phyloP scores from a whole-genome alignment of 2,329 filamentous ascomycete species.

The Colletotrichum sp. region DNA sequence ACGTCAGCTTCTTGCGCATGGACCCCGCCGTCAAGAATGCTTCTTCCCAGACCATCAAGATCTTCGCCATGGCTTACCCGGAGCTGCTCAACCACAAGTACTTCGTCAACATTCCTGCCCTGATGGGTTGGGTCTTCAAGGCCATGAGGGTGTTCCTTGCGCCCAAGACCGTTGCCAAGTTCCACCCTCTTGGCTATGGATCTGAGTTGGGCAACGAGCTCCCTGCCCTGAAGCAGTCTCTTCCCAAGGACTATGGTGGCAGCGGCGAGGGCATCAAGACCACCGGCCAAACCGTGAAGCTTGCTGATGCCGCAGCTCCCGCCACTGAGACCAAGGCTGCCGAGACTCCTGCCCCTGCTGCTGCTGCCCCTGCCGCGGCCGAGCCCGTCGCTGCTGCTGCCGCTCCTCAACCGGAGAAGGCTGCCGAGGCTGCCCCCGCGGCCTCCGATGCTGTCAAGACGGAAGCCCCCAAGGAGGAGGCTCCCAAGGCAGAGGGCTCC shows the following conservation, averaged over 20 bases:
- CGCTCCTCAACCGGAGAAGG: background rate
- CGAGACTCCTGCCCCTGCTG: constrained; percentile 13
- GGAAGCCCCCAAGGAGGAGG: constrained; percentile 4
- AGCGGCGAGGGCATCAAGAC: constrained; percentile 54
- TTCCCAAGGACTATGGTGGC: constrained; percentile 83
- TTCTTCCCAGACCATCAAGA: constrained; percentile 75
- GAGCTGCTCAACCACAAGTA: constrained; percentile 87
- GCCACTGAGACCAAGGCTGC: constrained; percentile 21
- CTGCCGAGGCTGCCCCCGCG: background rate
- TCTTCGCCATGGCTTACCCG: constrained; percentile 83
- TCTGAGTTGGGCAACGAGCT: constrained; percentile 67
- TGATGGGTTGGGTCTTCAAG: constrained; percentile 88
- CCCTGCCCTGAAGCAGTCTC: constrained; percentile 60
- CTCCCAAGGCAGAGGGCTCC: constrained; percentile 13
- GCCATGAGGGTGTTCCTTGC: constrained; percentile 78
- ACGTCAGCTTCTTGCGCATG: constrained; percentile 84
- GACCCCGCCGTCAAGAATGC: constrained; percentile 70
- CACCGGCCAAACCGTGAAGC: constrained; percentile 34
- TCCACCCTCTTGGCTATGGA: constrained; percentile 79
- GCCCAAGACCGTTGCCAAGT: constrained; percentile 76
- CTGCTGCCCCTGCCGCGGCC: background rate
- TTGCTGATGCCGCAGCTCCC: constrained; percentile 24
- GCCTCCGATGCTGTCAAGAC: constrained; percentile 2
- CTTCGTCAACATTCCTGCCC: constrained; percentile 89
- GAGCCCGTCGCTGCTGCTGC: background rate